phyloP scores from a whole-genome alignment of 768 basidiomycete species.

The Chalciporus chontae region DNA sequence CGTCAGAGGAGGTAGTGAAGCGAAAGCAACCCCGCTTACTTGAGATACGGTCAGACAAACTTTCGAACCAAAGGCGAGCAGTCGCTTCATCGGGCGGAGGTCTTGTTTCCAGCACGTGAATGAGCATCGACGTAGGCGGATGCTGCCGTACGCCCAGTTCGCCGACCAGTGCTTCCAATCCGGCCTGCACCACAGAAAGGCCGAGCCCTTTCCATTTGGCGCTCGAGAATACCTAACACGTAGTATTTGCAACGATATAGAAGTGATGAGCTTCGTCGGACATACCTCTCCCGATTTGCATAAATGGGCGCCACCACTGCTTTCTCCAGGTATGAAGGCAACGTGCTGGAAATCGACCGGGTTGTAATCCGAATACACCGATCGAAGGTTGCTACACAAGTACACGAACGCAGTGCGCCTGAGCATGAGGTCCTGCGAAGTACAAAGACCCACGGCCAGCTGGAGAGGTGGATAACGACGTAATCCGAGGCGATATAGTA shows the following conservation, averaged over 20 bases:
- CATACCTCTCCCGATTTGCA: constrained; percentile 65
- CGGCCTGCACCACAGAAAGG: constrained; percentile 58
- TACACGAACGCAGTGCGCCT: constrained; percentile 67
- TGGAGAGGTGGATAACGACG: constrained; percentile 64
- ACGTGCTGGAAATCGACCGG: constrained; percentile 48
- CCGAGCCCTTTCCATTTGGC: constrained; percentile 65
- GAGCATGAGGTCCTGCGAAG: constrained; percentile 44
- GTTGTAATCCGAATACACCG: constrained; percentile 55
- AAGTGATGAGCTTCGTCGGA: too few relatives aligned
- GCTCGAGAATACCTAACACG: constrained; percentile 59
- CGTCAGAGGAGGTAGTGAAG: background rate
- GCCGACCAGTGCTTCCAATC: constrained; percentile 37
- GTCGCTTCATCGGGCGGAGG: constrained; percentile 48
- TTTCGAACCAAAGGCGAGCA: constrained; percentile 62
- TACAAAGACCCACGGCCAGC: constrained; percentile 62
- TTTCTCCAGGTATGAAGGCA: constrained; percentile 73
- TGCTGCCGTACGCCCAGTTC: constrained; percentile 67
- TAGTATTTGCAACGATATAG: background rate
- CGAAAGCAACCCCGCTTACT: constrained; percentile 37
- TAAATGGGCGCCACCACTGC: constrained; percentile 44
- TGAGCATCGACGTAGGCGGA: constrained; percentile 56
- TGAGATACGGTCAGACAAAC: constrained; percentile 55
- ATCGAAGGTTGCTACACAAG: constrained; percentile 65
- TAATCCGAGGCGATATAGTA: constrained; percentile 70
- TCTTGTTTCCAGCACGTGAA: constrained; percentile 49